These are phyloP conservation scores for Butyriboletus loyo DNA, from an alignment of 768 basidiomycete species.

Conservation along the genomic window DNA sequence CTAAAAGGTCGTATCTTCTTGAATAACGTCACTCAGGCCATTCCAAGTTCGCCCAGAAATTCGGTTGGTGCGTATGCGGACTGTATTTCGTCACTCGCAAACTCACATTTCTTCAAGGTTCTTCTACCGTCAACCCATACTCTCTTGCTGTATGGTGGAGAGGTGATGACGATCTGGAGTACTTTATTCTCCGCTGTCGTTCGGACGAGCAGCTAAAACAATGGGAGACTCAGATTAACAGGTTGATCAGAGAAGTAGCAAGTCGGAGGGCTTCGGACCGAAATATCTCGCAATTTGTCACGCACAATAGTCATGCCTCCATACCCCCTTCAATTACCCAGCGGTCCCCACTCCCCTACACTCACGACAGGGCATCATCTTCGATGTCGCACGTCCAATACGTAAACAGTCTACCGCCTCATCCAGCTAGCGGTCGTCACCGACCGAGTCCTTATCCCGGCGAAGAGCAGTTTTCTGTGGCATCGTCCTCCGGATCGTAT, in stretches of 20 bases:
- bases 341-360: constrained; percentile 33
- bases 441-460: constrained; percentile 36
- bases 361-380: constrained; percentile 38
- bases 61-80: constrained; percentile 53
- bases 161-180: constrained; percentile 90
- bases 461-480: constrained; percentile 36
- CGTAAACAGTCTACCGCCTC: constrained; percentile 32
- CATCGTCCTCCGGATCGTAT: constrained; percentile 32
- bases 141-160: constrained; percentile 93
- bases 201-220: constrained; percentile 89
- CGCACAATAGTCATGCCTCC: constrained; percentile 41
- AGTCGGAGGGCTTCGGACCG: constrained; percentile 67
- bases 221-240: constrained; percentile 89
- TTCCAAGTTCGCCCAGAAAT: constrained; percentile 54
- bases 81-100: not conserved
- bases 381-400: constrained; percentile 29
- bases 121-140: constrained; percentile 55
- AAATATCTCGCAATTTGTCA: constrained; percentile 48
- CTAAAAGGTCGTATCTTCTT: constrained; percentile 97
- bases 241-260: constrained; percentile 78
- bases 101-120: constrained; percentile 33
- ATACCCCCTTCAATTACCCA: constrained; percentile 35
- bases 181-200: constrained; percentile 90
- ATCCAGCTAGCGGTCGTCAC: constrained; percentile 35
- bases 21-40: constrained; percentile 88